Conservation (phyloP, 2,329 filamentous ascomycete species). For the Neocatenulostroma microsporum region DNA sequence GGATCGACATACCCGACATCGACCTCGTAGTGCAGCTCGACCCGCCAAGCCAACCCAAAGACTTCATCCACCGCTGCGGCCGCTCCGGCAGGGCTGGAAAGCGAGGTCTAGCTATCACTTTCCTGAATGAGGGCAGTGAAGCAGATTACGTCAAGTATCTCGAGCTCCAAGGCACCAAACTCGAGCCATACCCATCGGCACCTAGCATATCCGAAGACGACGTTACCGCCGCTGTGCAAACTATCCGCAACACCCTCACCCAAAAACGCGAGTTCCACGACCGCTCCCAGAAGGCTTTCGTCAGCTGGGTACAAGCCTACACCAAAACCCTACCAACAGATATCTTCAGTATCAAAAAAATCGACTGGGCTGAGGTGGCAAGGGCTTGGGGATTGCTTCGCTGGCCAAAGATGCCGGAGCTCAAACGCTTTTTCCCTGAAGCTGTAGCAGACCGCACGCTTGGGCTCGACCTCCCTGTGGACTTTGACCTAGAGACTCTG, state of each 20-base stretch:
- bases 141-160: conserved; percentile 87
- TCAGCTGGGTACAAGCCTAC: conserved; percentile 88
- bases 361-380: conserved; percentile 78
- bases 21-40: conserved; percentile 88
- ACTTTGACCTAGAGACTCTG: conserved; percentile 30
- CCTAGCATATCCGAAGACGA: conserved; percentile 53
- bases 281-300: conserved; percentile 84
- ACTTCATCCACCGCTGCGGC: conserved; percentile 60
- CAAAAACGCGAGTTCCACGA: conserved; percentile 66
- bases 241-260: conserved; percentile 54
- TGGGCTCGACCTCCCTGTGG: conserved; percentile 28
- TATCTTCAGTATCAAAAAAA: conserved; percentile 74
- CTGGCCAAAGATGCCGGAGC: conserved; percentile 89
- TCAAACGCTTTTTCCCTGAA: conserved; percentile 36
- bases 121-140: conserved; percentile 77
- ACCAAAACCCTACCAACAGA: conserved; percentile 83
- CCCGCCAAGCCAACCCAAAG: conserved; percentile 79
- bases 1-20: conserved; percentile 84
- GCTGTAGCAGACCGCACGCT: conserved; percentile 34
- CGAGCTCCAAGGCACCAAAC: conserved; percentile 32
- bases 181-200: conserved; percentile 23
- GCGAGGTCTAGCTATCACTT: conserved; percentile 73
- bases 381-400: conserved; percentile 78
- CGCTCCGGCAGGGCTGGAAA: conserved; percentile 56
- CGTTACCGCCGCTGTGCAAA: conserved; percentile 49